A percentile compares a stretch with the other conserved stretches of the same genome.
Conservation (phyloP, 179 eudicot genomes). For the Beta macrorhiza region DNA sequence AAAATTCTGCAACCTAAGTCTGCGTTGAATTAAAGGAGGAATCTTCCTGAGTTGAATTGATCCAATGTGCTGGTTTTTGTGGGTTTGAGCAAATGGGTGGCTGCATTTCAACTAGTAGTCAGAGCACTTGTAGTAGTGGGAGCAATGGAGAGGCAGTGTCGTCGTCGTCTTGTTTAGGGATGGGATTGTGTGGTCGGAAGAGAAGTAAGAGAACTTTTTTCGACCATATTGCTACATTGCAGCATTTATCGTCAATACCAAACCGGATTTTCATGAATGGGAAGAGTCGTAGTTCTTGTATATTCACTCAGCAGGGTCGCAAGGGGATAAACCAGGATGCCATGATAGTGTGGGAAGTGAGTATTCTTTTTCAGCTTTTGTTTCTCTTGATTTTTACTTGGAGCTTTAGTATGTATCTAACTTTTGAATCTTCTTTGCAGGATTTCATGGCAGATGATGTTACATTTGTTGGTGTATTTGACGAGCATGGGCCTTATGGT, state of each 20-base stretch:
- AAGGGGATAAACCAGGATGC: constrained; percentile 98
- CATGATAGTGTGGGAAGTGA: constrained; percentile 99
- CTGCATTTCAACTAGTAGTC: constrained; percentile 70
- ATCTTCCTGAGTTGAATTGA: constrained; percentile 22
- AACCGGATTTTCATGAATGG: constrained; percentile 76
- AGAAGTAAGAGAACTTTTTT: constrained; percentile 64
- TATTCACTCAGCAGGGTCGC: constrained; percentile 96
- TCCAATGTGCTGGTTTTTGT: constrained; percentile 32
- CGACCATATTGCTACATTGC: constrained; percentile 55
- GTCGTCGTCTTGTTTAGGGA: constrained; percentile 54
- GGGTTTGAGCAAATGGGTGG: constrained; percentile 74
- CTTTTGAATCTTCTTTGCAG: constrained; percentile 36
- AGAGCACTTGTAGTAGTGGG: constrained; percentile 60
- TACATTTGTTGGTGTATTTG: constrained; percentile 84
- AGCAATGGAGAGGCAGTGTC: constrained; percentile 55
- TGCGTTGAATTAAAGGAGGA: constrained; percentile 6
- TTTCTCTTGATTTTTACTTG: constrained; percentile 6
- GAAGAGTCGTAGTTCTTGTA: constrained; percentile 74
- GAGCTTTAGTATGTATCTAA: constrained; percentile 13
- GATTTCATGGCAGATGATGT: constrained; percentile 77
- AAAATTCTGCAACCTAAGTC: too few relatives aligned
- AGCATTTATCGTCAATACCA: constrained; percentile 81
- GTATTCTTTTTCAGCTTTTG: constrained; percentile 20
- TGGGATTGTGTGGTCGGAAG: constrained; percentile 48
- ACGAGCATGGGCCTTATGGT: constrained; percentile 95